These are phyloP conservation scores for Solanum tarapatanum DNA, from an alignment of 257 asterid species.

Conservation along the genomic window DNA sequence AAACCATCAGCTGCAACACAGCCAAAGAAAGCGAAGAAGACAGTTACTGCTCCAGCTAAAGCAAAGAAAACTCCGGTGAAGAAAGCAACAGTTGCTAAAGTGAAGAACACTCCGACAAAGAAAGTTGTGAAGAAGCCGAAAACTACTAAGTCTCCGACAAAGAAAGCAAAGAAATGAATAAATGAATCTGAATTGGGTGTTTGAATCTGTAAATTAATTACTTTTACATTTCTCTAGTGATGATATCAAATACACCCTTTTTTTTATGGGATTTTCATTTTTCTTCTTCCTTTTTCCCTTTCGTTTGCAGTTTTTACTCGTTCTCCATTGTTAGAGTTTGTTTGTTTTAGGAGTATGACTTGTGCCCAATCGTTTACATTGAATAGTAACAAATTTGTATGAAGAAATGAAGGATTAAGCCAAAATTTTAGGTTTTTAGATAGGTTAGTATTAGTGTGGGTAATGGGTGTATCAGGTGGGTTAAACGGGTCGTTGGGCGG, in stretches of 20 bases:
- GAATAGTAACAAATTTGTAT: background rate
- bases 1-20: background rate
- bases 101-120: background rate
- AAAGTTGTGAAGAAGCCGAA: background rate
- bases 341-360: background rate
- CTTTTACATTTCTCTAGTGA: background rate
- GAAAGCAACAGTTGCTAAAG: background rate
- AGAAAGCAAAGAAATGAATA: background rate
- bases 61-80: slow-evolving; percentile 8
- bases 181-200: background rate
- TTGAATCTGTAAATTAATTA: background rate
- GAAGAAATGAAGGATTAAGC: background rate
- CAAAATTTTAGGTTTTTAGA: too few relatives aligned
- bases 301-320: background rate
- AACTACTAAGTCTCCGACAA: background rate
- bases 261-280: background rate
- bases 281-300: background rate
- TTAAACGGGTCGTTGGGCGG: too few relatives aligned
- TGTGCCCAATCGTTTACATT: background rate
- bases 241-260: background rate
- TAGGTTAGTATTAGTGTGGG: too few relatives aligned
- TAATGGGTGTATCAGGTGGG: too few relatives aligned
- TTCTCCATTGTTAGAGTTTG: background rate
- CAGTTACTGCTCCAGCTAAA: background rate
- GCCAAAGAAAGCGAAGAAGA: slow-evolving; percentile 8